Conservation (phyloP, 2,329 filamentous ascomycete genomes). For the Alternaria consortialis region DNA sequence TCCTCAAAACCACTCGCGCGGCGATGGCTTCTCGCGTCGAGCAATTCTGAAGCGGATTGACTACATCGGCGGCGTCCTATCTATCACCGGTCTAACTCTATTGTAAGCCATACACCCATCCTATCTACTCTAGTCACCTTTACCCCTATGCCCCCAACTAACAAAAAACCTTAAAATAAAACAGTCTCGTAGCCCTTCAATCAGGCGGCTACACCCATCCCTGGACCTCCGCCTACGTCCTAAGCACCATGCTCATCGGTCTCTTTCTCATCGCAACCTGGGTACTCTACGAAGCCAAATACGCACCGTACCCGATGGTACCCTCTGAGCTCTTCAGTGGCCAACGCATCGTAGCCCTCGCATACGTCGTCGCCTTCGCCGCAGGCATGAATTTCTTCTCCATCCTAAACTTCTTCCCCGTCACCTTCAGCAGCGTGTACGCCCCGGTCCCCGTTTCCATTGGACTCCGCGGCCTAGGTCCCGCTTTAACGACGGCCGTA, state of each 20-base stretch:
- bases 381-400: not conserved
- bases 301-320: not conserved
- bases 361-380: not conserved
- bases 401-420: not conserved
- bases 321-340: not conserved
- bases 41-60: not conserved
- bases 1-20: constrained; percentile 42
- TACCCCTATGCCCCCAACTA: not conserved
- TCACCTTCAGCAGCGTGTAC: not conserved
- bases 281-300: constrained; percentile 11
- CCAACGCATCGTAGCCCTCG: not conserved
- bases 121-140: too few species aligned
- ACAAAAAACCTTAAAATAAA: constrained; percentile 13
- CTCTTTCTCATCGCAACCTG: constrained; percentile 42
- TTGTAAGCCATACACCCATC: constrained; percentile 18
- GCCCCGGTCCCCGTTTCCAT: not conserved
- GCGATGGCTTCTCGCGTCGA: not conserved
- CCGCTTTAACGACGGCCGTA: not conserved
- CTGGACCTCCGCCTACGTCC: constrained; percentile 51
- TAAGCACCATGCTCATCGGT: constrained; percentile 50
- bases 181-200: constrained; percentile 50
- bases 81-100: constrained; percentile 43
- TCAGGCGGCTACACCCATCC: constrained; percentile 52
- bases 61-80: constrained; percentile 30
- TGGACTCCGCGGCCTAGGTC: not conserved